These are phyloP conservation scores for Exophiala sp. DNA, from an alignment of 2,329 filamentous ascomycete species.

Conservation along the genomic window DNA sequence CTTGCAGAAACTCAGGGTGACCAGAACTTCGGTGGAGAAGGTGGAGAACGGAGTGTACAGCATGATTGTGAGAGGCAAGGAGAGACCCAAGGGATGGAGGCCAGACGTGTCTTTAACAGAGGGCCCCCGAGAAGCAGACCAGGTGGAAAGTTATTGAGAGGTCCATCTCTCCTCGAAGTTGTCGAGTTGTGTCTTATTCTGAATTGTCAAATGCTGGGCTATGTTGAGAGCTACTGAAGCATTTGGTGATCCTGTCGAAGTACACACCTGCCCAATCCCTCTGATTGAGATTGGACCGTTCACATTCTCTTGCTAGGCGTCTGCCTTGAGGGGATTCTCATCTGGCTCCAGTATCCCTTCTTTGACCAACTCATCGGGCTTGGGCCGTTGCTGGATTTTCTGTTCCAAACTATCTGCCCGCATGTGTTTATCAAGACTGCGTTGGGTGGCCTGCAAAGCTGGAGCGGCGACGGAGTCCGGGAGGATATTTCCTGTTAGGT, in stretches of 20 bases:
- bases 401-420: conserved; percentile 79
- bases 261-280: not conserved
- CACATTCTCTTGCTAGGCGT: conserved; percentile 3
- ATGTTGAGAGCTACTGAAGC: conserved; percentile 26
- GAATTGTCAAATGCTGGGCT: conserved; percentile 23
- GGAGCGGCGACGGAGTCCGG: conserved; percentile 72
- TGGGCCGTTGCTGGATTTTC: conserved; percentile 71
- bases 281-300: not conserved
- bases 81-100: conserved; percentile 86
- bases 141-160: conserved; percentile 33
- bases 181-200: not conserved
- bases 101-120: conserved; percentile 55
- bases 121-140: conserved; percentile 32
- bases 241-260: conserved; percentile 8
- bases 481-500: conserved; percentile 69
- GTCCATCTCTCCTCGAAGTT: not conserved
- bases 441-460: conserved; percentile 70
- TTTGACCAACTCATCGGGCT: conserved; percentile 68
- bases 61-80: conserved; percentile 76
- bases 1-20: conserved; percentile 74
- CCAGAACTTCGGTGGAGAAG: conserved; percentile 84
- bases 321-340: conserved; percentile 38
- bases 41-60: conserved; percentile 89
- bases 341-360: conserved; percentile 72
- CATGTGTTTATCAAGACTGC: conserved; percentile 84